Evolutionary conservation across 2,329 filamentous ascomycete genomes (phyloP), one percentile per base, ranked within the genome.

Genomic region (Fusarium sp.): DNA sequence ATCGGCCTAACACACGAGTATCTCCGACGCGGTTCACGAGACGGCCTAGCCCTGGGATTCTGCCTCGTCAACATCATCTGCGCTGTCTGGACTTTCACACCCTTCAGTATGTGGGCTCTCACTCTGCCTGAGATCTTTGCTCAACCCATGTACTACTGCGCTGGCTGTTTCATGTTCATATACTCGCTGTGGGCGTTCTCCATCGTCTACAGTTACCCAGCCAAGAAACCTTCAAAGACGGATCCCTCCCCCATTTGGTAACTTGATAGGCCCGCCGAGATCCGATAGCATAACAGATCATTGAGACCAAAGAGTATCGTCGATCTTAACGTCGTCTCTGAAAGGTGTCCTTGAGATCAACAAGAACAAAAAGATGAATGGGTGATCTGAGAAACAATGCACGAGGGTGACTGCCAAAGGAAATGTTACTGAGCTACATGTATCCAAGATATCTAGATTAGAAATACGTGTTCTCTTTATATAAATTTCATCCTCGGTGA

Each of bases 71-170:
- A 65, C 13, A 57, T 66, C 0, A 14, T 56, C 3, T 58, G 62
- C 2, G 34, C 13, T 0, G 23, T 61, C 7, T 65, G 42, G 33
- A 65, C 58, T 3, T 69, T 68, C 14, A 46, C 65, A 1, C 62
- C 67, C 0, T 68, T 60, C 9, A 42, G 65, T 1, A 42, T 65
- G 16, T 54, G 58, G 3, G 49, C n/a, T 0, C 10, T 16, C 1
- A 20, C 33, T 1, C 6, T 68, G 1, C 62, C 65, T 1, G 62
- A 68, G 36, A 18, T 69, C 0, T 68, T 69, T 10, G 29, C 42
- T 2, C 16, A 58, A 1, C 7, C 36, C 4, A 1, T 25, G 0
- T 44, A 46, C 6, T 65, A 68, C 29, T 9, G 33, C 0, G 20
- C 54, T 3, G 61, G 65, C 0, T 11, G 5, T 9, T 20, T 69